Percentiles rank a stretch among this genome's conserved stretches.
Conservation (phyloP, 306 rosid genomes). For the Medicago arabica region DNA sequence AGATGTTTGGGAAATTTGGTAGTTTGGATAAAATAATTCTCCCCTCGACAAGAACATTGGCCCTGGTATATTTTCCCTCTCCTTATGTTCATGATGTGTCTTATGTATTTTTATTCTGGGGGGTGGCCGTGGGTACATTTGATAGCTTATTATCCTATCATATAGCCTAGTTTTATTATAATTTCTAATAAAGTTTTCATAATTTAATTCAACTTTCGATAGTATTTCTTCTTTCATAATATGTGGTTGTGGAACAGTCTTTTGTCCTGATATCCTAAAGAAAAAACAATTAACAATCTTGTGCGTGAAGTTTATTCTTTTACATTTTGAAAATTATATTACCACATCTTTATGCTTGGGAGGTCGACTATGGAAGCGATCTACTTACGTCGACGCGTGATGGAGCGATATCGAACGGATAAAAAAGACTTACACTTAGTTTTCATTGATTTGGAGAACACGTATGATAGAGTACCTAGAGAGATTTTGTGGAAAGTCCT, state of each 20-base stretch:
- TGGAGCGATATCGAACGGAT: too few species aligned
- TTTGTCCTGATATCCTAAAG: neutral
- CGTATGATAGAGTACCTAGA: too few species aligned
- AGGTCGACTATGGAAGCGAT: too few species aligned
- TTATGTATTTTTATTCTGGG: neutral
- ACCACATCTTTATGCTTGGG: neutral
- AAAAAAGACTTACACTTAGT: too few species aligned
- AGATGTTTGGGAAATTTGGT: slow-evolving; percentile 88
- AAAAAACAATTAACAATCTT: slow-evolving; percentile 8
- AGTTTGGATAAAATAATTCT: slow-evolving; percentile 85
- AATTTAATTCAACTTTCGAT: slow-evolving; percentile 2
- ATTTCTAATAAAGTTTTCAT: slow-evolving; percentile 14
- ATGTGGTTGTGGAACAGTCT: slow-evolving; percentile 3
- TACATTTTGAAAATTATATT: neutral
- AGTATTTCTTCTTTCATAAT: slow-evolving; percentile 8
- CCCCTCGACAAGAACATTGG: slow-evolving; percentile 86
- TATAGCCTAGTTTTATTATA: neutral
- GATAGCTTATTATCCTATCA: slow-evolving; percentile 5
- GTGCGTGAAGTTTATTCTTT: neutral
- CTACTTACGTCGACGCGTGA: too few species aligned
- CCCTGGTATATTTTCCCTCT: slow-evolving; percentile 65
- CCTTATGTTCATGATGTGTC: slow-evolving; percentile 13
- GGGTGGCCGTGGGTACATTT: neutral
- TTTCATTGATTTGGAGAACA: too few species aligned
- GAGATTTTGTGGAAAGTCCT: too few species aligned